phyloP scores from a whole-genome alignment of 1,284 basidiomycete species.

The Ustanciosporium gigantosporum region DNA sequence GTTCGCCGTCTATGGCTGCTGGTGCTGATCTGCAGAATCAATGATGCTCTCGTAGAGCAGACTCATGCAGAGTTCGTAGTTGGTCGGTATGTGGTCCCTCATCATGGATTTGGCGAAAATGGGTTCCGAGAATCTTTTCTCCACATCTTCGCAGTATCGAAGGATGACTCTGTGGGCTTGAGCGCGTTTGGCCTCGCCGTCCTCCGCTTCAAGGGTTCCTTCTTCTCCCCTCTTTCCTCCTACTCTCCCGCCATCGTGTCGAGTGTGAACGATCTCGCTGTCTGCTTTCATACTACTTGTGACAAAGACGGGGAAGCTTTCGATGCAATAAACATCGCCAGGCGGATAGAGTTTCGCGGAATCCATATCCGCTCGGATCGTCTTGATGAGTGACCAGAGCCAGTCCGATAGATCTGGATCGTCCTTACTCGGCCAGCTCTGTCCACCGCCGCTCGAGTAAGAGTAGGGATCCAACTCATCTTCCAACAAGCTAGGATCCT shows the following conservation, averaged over 20 bases:
- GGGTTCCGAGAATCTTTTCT: slow-evolving; percentile 64
- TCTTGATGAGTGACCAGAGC: slow-evolving; percentile 55
- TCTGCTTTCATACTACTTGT: slow-evolving; percentile 33
- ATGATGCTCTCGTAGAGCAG: slow-evolving; percentile 42
- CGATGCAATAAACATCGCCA: slow-evolving; percentile 51
- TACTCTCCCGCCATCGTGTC: background rate
- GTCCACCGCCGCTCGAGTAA: slow-evolving; percentile 29
- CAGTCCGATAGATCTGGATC: slow-evolving; percentile 46
- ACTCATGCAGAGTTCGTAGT: slow-evolving; percentile 51
- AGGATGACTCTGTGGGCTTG: slow-evolving; percentile 64
- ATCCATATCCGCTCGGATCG: slow-evolving; percentile 50
- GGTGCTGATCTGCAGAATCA: slow-evolving; percentile 3
- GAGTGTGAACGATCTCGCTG: slow-evolving; percentile 13
- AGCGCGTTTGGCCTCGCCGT: slow-evolving; percentile 2
- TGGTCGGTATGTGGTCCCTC: slow-evolving; percentile 51
- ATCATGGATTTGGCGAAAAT: slow-evolving; percentile 58
- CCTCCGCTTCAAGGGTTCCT: background rate
- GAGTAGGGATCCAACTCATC: slow-evolving; percentile 34
- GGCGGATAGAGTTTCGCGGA: slow-evolving; percentile 50
- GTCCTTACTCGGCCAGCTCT: background rate
- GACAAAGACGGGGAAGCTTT: slow-evolving; percentile 49
- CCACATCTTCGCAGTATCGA: slow-evolving; percentile 63
- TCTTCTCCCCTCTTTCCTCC: slow-evolving; percentile 1
- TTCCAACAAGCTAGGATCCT: slow-evolving; percentile 35
- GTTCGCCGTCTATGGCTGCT: too few species aligned